These are phyloP conservation scores for Solanum clarkiae DNA, from an alignment of 257 asterid species.

Conservation along the genomic window DNA sequence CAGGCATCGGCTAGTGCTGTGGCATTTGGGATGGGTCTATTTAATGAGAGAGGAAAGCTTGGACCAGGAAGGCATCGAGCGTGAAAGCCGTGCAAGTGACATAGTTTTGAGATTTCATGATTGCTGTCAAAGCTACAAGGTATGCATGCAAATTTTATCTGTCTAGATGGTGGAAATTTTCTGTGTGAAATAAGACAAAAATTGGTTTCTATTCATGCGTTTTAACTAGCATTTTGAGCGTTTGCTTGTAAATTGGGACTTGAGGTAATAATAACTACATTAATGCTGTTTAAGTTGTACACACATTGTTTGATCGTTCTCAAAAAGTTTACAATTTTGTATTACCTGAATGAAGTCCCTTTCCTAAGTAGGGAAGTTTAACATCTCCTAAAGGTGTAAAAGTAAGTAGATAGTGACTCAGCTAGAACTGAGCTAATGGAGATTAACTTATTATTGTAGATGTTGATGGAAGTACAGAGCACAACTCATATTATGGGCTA, in stretches of 20 bases:
- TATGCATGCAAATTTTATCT: background rate
- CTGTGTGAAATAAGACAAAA: background rate
- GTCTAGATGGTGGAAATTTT: background rate
- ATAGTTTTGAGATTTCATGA: constrained; percentile 79
- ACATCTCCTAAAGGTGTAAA: background rate
- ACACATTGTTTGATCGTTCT: background rate
- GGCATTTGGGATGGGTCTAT: constrained; percentile 96
- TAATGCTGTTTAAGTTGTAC: background rate
- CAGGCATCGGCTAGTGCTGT: constrained; percentile 98
- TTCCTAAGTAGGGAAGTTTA: background rate
- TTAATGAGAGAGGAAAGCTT: constrained; percentile 70
- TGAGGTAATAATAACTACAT: background rate
- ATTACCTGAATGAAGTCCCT: background rate
- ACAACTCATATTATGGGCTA: background rate
- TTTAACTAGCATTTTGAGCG: background rate
- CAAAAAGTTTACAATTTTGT: background rate
- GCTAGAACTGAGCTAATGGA: background rate
- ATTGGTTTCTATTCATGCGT: background rate
- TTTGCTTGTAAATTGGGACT: background rate
- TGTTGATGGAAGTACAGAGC: background rate
- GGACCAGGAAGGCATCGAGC: constrained; percentile 84
- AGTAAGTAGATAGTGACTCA: background rate
- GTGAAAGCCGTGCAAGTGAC: constrained; percentile 98
- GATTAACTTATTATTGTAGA: background rate
- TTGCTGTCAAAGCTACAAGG: constrained; percentile 97